A percentile compares a stretch with the other conserved stretches of the same genome.
Conservation (phyloP, 306 rosid genomes). For the Boehmeria nivea region DNA sequence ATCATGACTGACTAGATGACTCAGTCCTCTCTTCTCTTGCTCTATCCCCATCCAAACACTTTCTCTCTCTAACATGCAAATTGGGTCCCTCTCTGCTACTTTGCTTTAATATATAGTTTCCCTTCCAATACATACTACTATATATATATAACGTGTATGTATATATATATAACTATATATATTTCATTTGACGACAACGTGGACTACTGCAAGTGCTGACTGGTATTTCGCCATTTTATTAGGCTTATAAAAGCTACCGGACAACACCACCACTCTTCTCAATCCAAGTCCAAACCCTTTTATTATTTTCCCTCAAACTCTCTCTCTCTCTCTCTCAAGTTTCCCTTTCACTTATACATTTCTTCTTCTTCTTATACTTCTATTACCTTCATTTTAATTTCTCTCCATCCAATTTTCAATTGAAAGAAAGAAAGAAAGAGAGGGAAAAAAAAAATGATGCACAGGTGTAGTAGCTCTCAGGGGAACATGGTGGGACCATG, state of each 20-base stretch:
- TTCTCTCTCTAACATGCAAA: constrained; percentile 39
- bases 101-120: not conserved
- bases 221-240: constrained; percentile 59
- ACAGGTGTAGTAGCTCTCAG: constrained; percentile 45
- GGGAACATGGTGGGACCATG: constrained; percentile 62
- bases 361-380: not conserved
- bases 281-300: too few species aligned
- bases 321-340: constrained; percentile 26
- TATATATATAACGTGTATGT: not conserved
- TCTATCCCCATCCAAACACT: constrained; percentile 2
- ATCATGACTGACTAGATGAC: constrained; percentile 16
- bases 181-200: constrained; percentile 64
- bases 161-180: not conserved
- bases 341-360: not conserved
- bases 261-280: too few species aligned
- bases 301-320: constrained; percentile 7
- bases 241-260: constrained; percentile 45
- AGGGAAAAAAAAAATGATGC: constrained; percentile 39
- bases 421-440: too few species aligned
- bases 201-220: constrained; percentile 88
- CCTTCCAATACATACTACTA: constrained; percentile 12
- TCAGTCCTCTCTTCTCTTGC: constrained; percentile 19
- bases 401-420: too few species aligned
- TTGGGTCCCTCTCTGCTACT: constrained; percentile 29
- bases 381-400: too few species aligned